Base-by-base conservation (phyloP, 371 early-diverging fungal species). In the Rhizomucor pusillus region DNA sequence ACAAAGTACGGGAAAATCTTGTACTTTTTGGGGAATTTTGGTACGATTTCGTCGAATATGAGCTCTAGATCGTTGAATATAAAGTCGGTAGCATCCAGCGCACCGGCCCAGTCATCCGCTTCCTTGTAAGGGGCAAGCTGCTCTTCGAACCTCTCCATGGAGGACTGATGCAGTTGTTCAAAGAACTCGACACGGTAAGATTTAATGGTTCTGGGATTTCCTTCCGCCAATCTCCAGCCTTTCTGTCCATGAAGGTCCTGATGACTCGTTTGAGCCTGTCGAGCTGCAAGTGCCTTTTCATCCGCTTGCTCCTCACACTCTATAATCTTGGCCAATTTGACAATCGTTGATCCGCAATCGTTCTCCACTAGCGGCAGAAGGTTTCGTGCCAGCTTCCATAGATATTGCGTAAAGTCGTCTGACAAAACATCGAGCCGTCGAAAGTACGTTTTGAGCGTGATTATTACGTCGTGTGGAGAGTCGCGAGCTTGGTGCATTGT, bases 1-100 rank as follows among this genome's bases (percentile, higher is more conserved):
- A 96, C 90, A 66, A 90, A 95, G 61, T 91, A 88, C 19, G 90
- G 90, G 65, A 94, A 94, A 29, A 95, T 90, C 54, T 90, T 90
- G 82, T 93, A 97, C 46, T 87, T 83, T 47, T 87, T 81, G 3
- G 99, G 98, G 50, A 97, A 93, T 18, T 84, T 81, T 5, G 94
- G 94, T 19, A 82, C 87, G 16, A 98, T 73, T 11, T 90, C 86
- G 62, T 98, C 93, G 53, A 84, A 84, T 0, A 97, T 89, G 39
- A 95, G 55, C 9, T 88, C 87, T 39, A 98, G 79, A 58, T 97
- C 95, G 47, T 93, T 88, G 35, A 92, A 86, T 13, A 98, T 88
- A 56, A 91, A 89, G 11, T 89, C 89, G 0, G 84, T 81, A 7
- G 80, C 73, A 20, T 90, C 89, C 40, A 87, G 62, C 5, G 85